Evolutionary conservation across 208 protist species (phyloP).

Genomic region (Naegleria fowleri): DNA sequence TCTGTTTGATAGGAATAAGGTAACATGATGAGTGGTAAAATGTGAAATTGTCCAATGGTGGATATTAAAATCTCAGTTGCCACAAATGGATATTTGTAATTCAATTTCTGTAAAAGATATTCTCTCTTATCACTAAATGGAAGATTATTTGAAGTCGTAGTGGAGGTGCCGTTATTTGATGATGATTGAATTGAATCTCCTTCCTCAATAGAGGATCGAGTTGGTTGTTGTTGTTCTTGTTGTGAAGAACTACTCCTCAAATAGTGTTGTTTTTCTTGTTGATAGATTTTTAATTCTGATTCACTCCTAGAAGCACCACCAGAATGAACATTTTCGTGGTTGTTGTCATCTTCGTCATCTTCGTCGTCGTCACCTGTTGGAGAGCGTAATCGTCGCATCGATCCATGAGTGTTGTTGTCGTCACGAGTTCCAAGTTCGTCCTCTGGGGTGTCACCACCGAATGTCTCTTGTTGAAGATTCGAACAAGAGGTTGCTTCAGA

Average conservation of each 20-base stretch:
- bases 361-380: too few relatives aligned
- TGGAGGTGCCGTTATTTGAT: too few relatives aligned
- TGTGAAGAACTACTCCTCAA: not conserved
- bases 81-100: not conserved
- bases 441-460: not conserved
- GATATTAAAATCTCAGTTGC: not conserved
- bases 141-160: not conserved
- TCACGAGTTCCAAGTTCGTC: too few relatives aligned
- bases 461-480: not conserved
- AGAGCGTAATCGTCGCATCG: too few relatives aligned
- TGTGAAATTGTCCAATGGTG: not conserved
- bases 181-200: too few relatives aligned
- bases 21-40: not conserved
- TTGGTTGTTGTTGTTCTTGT: too few relatives aligned
- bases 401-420: too few relatives aligned
- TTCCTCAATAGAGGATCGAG: not conserved
- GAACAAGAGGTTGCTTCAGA: not conserved
- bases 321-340: too few relatives aligned
- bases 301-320: not conserved
- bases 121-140: not conserved
- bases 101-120: slow-evolving; percentile 6
- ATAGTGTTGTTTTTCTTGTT: not conserved
- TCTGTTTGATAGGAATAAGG: not conserved
- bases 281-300: not conserved
- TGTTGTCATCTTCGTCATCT: too few relatives aligned